phyloP scores from a whole-genome alignment of 495 filamentous ascomycete species.

The Tuber indicum region DNA sequence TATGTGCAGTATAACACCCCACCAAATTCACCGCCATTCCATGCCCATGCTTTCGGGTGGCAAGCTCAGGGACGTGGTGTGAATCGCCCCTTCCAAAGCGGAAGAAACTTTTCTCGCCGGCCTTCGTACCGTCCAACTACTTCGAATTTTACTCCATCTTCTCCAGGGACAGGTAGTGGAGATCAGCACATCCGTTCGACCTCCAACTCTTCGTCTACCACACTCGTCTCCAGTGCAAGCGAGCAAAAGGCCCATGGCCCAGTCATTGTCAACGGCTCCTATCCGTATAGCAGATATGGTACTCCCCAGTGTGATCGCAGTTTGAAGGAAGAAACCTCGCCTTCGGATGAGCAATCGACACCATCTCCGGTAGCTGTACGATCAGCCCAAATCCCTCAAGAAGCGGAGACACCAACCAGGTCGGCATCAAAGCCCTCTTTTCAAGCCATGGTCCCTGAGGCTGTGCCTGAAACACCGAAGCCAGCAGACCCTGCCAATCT shows the following conservation, averaged over 20 bases:
- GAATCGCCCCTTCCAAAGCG: conserved; percentile 9
- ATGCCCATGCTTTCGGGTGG: conserved; percentile 14
- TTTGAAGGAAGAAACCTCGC: conserved; percentile 23
- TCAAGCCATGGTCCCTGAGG: conserved; percentile 22
- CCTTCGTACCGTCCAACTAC: not conserved
- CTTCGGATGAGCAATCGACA: conserved; percentile 30
- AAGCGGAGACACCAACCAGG: conserved; percentile 26
- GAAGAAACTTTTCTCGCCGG: conserved; percentile 15
- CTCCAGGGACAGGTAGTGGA: not conserved
- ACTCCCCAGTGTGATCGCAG: conserved; percentile 18
- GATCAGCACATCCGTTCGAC: conserved; percentile 25
- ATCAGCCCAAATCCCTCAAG: conserved; percentile 7
- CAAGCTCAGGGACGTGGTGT: conserved; percentile 20
- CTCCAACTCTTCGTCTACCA: conserved; percentile 29
- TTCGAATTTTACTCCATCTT: not conserved
- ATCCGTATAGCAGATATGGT: conserved; percentile 26
- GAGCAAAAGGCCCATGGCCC: conserved; percentile 19
- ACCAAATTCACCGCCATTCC: conserved; percentile 23
- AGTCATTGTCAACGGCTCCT: conserved; percentile 20
- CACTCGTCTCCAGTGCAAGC: conserved; percentile 26
- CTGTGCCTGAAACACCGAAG: conserved; percentile 38
- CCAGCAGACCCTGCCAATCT: conserved; percentile 61
- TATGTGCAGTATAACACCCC: not conserved
- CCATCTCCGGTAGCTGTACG: conserved; percentile 24
- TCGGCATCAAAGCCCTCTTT: conserved; percentile 16